Base-by-base conservation (phyloP, 23 red algal genomes). In the Agarophyton chilense region DNA sequence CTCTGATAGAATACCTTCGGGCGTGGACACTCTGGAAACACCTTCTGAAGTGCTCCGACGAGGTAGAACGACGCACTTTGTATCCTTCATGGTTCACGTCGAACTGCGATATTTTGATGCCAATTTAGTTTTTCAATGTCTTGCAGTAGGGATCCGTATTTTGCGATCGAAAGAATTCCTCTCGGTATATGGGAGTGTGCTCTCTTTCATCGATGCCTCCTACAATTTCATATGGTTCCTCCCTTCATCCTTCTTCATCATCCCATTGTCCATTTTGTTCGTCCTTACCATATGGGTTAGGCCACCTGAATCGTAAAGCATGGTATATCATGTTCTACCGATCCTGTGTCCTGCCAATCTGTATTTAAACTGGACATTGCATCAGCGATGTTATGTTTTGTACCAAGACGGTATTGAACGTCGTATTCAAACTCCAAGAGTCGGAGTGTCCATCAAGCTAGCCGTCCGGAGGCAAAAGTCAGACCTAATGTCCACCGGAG, bases 11-110 rank as follows among this genome's bases (percentile, higher is more conserved):
- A 31, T 12, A 60, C 49, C 33, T 29, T 7, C 9, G 10, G 28
- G 8, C 77, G 47, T 10, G 58, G 78, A 10, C 1, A 61, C 10
- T 54, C 41, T 2, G 78, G 78, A 19, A 61, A n/a, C 1, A 82
- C 78, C 34, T 46, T 65, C n/a, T 82, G 78, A 17, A 82, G 45
- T 12, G 24, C 11, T 24, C 78, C 78, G n/a, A 62, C 78, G 6
- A 82, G 51, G 78, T 2, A 2, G 46, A 78, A 12, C 35, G 47
- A 4, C 52, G 25, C 17, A 52, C n/a, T 28, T 4, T 4, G 17
- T 78, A 66, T 12, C 61, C 29, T 1, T 66, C 16, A 24, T 66
- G n/a, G n/a, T n/a, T n/a, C n/a, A n/a, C n/a, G n/a, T n/a, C n/a
- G n/a, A n/a, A n/a, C n/a, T n/a, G n/a, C 2, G 12, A 66, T 34